phyloP scores from a whole-genome alignment of 1,284 basidiomycete genomes.

The Tilletia caries region DNA sequence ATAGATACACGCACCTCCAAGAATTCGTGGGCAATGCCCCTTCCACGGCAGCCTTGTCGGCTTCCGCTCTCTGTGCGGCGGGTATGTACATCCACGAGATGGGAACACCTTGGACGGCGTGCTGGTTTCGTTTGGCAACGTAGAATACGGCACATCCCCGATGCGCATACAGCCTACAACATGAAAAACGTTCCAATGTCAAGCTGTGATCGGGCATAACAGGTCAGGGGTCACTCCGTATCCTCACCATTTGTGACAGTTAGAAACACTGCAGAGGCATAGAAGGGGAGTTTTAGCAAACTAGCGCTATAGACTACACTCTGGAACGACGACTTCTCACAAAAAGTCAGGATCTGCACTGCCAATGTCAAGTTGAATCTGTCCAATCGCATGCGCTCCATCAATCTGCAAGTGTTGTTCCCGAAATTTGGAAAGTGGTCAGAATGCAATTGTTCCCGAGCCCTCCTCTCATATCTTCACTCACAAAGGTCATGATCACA shows the following conservation, averaged over 20 bases:
- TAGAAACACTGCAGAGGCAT: conserved; percentile 19
- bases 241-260: conserved; percentile 34
- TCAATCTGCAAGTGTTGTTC: conserved; percentile 59
- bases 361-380: conserved; percentile 49
- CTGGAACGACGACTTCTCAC: conserved; percentile 22
- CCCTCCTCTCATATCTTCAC: no score
- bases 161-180: conserved; percentile 69
- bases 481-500: conserved; percentile 35
- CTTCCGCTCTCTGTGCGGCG: background rate
- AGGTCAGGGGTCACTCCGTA: no score
- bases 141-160: conserved; percentile 72
- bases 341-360: conserved; percentile 50
- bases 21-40: conserved; percentile 40
- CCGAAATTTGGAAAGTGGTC: background rate
- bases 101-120: conserved; percentile 71
- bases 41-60: background rate
- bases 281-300: background rate
- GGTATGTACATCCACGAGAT: conserved; percentile 65
- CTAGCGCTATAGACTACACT: no score
- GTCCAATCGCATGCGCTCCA: conserved; percentile 77
- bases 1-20: background rate
- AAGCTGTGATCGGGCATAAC: background rate
- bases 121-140: conserved; percentile 73
- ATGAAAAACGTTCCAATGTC: conserved; percentile 68
- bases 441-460: no score